Base-by-base conservation (phyloP, 306 rosid genomes). In the Quercus ilex region DNA sequence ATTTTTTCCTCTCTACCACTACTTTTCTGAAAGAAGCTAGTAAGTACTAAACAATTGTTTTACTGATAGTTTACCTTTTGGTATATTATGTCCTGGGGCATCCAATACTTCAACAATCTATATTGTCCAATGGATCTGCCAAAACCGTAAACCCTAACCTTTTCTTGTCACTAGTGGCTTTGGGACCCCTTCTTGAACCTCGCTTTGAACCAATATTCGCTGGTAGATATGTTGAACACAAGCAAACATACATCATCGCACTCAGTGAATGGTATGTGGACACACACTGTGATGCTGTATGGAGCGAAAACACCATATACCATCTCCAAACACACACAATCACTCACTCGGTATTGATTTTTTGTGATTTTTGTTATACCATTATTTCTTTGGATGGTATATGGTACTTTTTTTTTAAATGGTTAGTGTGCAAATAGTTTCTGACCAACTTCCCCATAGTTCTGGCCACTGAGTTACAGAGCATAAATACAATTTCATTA, bases 1-100 rank as follows among this genome's bases (percentile, higher is more conserved):
- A n/a, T 52, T 3, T 5, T 69, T 78, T 53, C 55, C 49, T 58
- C 71, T 82, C 23, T 81, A 46, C 56, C 62, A 71, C 71, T 72
- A 26, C 71, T 43, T 14, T 77, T 78, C 13, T 30, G 57, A 67
- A 69, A 74, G 74, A 25, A 65, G 62, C 64, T 28, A 33, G 17
- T 30, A 52, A 35, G 49, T 9, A 30, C 26, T 33, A 7, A 18
- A 43, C 51, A 18, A 18, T 67, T 33, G 6, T 67, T 21, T 33
- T 67, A 28, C 46, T 38, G 25, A 8, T 35, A 28, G 17, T 67
- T 67, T 67, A 23, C 17, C n/a, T 67, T n/a, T 33, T 33, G 17
- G 72, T 19, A 67, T 67, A 1, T 67, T 67, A 19, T 67, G 8
- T 67, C 25, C 35, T 5, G 51, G 72, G 51, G 17, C 51, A 67